Evolutionary conservation across 495 filamentous ascomycete genomes (phyloP).

Genomic region (Sphaerosporella brunnea): DNA sequence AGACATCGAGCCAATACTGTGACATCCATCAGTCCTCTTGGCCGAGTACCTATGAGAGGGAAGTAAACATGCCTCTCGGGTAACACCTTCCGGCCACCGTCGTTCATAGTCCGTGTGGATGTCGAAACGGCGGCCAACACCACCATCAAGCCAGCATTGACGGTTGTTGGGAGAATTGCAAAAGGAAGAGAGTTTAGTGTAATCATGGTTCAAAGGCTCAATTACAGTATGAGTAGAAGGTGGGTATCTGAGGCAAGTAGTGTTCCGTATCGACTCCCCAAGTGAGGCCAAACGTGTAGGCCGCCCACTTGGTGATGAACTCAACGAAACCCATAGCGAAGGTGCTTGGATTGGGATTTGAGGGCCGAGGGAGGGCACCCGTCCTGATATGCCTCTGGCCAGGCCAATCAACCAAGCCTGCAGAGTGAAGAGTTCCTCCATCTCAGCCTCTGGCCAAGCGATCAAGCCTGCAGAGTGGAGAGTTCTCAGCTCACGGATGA

Average conservation of each 20-base stretch:
- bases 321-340: not conserved
- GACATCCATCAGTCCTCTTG: not conserved
- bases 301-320: not conserved
- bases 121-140: conserved; percentile 25
- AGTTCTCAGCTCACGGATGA: too few species aligned
- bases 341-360: too few species aligned
- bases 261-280: not conserved
- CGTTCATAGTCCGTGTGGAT: conserved; percentile 40
- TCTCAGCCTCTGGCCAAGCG: too few species aligned
- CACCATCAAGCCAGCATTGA: conserved; percentile 8
- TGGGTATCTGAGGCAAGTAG: not conserved
- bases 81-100: conserved; percentile 29
- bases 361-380: too few species aligned
- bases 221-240: not conserved
- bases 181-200: not conserved
- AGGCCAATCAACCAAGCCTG: too few species aligned
- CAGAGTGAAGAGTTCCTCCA: too few species aligned
- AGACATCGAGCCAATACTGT: conserved; percentile 31
- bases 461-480: too few species aligned
- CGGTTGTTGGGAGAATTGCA: not conserved
- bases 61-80: conserved; percentile 30
- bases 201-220: not conserved
- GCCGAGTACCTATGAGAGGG: not conserved
- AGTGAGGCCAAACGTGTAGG: not conserved
- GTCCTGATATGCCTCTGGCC: too few species aligned